Base-by-base conservation (phyloP, 2,329 filamentous ascomycete genomes). In the Cladosporium sp. region DNA sequence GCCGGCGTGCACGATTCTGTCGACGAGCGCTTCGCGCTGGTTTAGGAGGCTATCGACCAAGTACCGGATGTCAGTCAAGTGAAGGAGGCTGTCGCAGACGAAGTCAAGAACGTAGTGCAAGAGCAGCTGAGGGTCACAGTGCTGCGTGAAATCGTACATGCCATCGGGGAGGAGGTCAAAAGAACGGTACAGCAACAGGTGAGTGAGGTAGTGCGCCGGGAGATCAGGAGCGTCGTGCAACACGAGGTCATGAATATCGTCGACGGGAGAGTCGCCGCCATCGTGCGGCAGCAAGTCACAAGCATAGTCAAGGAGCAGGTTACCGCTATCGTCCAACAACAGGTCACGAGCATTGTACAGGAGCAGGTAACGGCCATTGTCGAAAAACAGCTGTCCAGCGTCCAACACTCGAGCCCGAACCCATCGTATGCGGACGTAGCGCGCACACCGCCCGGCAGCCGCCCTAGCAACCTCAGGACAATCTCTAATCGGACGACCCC, bases 381-480 rank as follows among this genome's bases (percentile, higher is more conserved):
- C 21, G 12, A 12, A 11, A 33, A 58, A 18, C n/a, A 37, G 21
- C 49, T 52, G 12, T 33, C 31, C 31, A 33, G 31, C 31, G 31
- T 33, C 7, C 31, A 33, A 33, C 44, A n/a, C 16, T 58, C 56
- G 4, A 62, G 44, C 26, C 26, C 40, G 16, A 57, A 35, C 29
- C 31, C 31, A 14, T 63, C 33, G 58, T 62, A 66, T 52, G 64
- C 64, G 23, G 33, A 66, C 7, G 16, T 63, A 14, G 58, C 58
- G 14, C 58, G 58, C 12, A 66, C 64, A 10, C 57, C 58, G 35
- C 58, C 64, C 26, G 58, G 56, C 12, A 67, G 65, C 29, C 62
- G 46, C 5, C 65, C 65, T 4, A 65, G 65, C 29, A 59, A 60
- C 37, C 55, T 67, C 2, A 55, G 65, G n/a, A 59, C 23, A 2